Base-by-base conservation (phyloP, 805 yeast species). In the Vanderwaltozyma yarrowii region DNA sequence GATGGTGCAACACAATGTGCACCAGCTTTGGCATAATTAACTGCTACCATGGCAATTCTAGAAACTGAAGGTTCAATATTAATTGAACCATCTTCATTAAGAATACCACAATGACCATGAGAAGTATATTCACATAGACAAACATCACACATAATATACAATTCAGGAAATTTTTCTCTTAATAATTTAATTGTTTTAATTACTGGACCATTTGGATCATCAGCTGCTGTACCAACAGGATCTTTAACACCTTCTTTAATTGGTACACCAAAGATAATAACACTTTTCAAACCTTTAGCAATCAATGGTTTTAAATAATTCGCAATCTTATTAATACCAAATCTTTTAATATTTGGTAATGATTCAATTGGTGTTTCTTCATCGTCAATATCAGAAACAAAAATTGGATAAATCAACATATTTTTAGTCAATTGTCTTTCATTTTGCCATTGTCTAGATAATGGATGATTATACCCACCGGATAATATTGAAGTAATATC, bases 81-180 rank as follows among this genome's bases (percentile, higher is more conserved):
- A 51, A 92, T 74, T 9, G 83, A 56, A 7, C 97, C 96, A 56
- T 87, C 96, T 40, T 83, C 94, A 44, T 79, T 71, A 37, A 92
- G 69, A 13, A 87, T 70, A 30, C 98, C 98, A 65, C 98, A 92
- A 60, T 92, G 98, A n/a, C 98, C 98, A 54, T 92, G 97, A 39
- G 80, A 73, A 8, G 98, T 92, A 62, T 86, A 92, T 63, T 92
- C 98, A 67, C 98, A 92, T 37, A 92, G 66, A 62, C 98, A 92
- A 19, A 89, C 96, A 56, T 92, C 98, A 55, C 95, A 83, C 73
- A 87, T 76, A 45, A 92, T 75, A 59, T 79, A 89, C 42, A 92
- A 70, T 20, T 75, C 80, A 4, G 98, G 97, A 65, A 83, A 88
- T 13, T 72, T 62, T 32, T 61, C 45, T 43, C 71, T 71, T 39